Conservation (phyloP, 768 basidiomycete genomes). For the Scleroderma citrinum region DNA sequence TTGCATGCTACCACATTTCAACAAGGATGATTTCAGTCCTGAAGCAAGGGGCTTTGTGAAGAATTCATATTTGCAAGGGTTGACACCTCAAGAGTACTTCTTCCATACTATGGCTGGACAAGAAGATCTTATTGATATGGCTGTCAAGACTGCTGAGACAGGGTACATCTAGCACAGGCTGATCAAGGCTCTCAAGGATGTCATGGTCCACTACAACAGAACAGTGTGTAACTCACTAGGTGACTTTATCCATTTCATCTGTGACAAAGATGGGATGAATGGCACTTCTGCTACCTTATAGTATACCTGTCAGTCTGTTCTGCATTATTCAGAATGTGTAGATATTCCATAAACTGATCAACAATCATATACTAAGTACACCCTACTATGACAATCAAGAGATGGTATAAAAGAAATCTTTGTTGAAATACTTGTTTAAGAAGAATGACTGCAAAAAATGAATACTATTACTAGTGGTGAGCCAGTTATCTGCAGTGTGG, state of each 20-base stretch:
- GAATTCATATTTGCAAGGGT: too few species aligned
- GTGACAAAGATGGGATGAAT: conserved; percentile 99
- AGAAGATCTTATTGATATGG: conserved; percentile 98
- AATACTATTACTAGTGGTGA: conserved; percentile 2
- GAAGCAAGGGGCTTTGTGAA: too few species aligned
- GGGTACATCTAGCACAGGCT: conserved; percentile 98
- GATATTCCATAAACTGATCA: conserved; percentile 97
- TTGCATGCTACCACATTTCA: too few species aligned
- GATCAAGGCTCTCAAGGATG: conserved; percentile 96
- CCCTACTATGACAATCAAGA: not conserved
- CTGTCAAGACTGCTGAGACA: conserved; percentile 98
- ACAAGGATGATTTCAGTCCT: too few species aligned
- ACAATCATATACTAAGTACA: too few species aligned
- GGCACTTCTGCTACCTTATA: too few species aligned
- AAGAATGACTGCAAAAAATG: conserved; percentile 5
- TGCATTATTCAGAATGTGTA: conserved; percentile 96
- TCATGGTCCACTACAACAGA: conserved; percentile 96
- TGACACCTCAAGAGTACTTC: too few species aligned
- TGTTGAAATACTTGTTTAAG: conserved; percentile 4
- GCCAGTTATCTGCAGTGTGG: not conserved
- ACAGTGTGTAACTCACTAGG: conserved; percentile 97
- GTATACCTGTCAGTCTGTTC: conserved; percentile 91
- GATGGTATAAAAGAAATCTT: not conserved
- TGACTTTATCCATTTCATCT: conserved; percentile 92
- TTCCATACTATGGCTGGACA: conserved; percentile 99